These are phyloP conservation scores for Volvariella volvacea DNA, from an alignment of 1,284 basidiomycete species.

Conservation along the genomic window DNA sequence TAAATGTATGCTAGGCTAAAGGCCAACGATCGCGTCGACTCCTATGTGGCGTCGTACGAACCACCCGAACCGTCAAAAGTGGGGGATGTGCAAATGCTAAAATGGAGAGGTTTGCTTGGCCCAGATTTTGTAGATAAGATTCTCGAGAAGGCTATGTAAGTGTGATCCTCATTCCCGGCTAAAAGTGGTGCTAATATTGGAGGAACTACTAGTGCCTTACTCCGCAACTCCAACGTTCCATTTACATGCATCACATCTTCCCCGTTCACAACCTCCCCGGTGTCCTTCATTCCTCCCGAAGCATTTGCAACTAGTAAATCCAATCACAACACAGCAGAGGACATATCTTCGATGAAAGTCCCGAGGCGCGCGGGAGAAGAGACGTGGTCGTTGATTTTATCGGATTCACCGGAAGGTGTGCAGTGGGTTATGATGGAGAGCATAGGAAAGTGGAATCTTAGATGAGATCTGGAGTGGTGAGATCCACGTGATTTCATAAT, in stretches of 20 bases:
- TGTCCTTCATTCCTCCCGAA: constrained; percentile 37
- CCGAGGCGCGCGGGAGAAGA: constrained; percentile 44
- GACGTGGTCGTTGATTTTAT: constrained; percentile 31
- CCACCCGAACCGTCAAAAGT: constrained; percentile 35
- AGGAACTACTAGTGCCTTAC: not conserved
- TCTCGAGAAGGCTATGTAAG: constrained; percentile 37
- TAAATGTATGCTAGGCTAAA: constrained; percentile 22
- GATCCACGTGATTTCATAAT: not conserved
- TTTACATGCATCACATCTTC: constrained; percentile 21
- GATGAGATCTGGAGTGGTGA: constrained; percentile 30
- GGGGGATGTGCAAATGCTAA: constrained; percentile 41
- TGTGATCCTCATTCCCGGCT: constrained; percentile 3
- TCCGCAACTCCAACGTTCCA: not conserved
- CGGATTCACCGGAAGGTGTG: constrained; percentile 7
- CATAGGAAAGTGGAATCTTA: constrained; percentile 44
- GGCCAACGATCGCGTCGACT: constrained; percentile 37
- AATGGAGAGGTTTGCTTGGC: constrained; percentile 53
- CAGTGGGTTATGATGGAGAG: constrained; percentile 40
- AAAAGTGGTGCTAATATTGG: not conserved
- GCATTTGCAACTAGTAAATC: constrained; percentile 2
- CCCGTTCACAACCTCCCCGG: constrained; percentile 30
- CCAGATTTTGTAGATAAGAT: constrained; percentile 43
- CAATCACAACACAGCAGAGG: constrained; percentile 5
- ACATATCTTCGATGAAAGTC: constrained; percentile 24
- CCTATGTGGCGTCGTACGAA: constrained; percentile 40